Conservation (phyloP, 2,329 filamentous ascomycete species). For the Knoxdaviesia proteae region DNA sequence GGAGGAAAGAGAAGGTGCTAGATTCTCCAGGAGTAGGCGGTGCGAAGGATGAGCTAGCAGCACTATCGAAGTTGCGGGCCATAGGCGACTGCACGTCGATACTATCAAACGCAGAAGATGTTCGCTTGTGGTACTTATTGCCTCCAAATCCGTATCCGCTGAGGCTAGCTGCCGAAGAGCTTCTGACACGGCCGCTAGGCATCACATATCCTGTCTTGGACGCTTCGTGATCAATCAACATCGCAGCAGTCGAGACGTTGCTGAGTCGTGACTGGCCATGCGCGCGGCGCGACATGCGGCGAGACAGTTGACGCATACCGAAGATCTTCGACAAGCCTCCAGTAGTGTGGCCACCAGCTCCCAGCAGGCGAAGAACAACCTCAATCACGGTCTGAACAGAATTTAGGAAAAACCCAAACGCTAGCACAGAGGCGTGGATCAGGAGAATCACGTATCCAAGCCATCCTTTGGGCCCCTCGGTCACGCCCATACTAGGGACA, state of each 20-base stretch:
- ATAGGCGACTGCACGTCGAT: slow-evolving; percentile 21
- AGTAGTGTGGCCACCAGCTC: slow-evolving; percentile 61
- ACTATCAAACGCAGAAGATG: slow-evolving; percentile 33
- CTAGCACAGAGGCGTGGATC: slow-evolving; percentile 63
- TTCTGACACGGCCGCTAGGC: slow-evolving; percentile 32
- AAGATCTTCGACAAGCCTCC: slow-evolving; percentile 82
- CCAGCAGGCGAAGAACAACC: slow-evolving; percentile 61
- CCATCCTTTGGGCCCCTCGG: slow-evolving; percentile 71
- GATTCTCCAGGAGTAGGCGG: slow-evolving; percentile 55
- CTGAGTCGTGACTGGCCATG: slow-evolving; percentile 46
- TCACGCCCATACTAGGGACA: slow-evolving; percentile 60
- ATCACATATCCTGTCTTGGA: slow-evolving; percentile 38
- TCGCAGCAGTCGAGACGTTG: slow-evolving; percentile 62
- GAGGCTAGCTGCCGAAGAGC: slow-evolving; percentile 39
- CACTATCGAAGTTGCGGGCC: slow-evolving; percentile 28
- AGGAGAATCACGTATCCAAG: slow-evolving; percentile 81
- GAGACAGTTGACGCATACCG: slow-evolving; percentile 71
- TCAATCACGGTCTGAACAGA: slow-evolving; percentile 80
- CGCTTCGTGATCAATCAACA: slow-evolving; percentile 45
- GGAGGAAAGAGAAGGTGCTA: slow-evolving; percentile 51
- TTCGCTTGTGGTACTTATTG: slow-evolving; percentile 21
- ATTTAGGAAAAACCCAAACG: slow-evolving; percentile 87
- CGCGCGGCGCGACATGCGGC: slow-evolving; percentile 42
- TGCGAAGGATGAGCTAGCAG: slow-evolving; percentile 36
- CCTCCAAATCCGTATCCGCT: slow-evolving; percentile 14